Evolutionary conservation across 148 eudicot species (phyloP).

Genomic region (Drosera capensis): DNA sequence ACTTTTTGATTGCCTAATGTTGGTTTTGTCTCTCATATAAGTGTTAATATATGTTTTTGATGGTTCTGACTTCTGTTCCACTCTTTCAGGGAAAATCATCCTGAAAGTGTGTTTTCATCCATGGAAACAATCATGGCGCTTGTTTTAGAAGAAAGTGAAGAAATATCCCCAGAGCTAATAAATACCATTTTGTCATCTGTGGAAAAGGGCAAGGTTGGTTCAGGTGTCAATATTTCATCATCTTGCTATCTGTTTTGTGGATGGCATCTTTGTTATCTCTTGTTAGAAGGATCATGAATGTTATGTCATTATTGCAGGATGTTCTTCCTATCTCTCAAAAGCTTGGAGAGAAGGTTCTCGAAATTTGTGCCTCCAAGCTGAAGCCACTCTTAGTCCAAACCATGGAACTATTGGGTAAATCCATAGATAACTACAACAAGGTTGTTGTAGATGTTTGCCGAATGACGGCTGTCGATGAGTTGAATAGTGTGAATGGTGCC

Average conservation of each 20-base stretch:
- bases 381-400: slow-evolving; percentile 44
- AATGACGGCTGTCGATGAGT: slow-evolving; percentile 7
- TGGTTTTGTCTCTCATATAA: not conserved
- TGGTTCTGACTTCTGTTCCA: slow-evolving; percentile 4
- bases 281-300: not conserved
- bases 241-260: not conserved
- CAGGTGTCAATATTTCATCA: not conserved
- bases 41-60: not conserved
- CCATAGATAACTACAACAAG: slow-evolving; percentile 36
- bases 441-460: slow-evolving; percentile 32
- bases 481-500: slow-evolving; percentile 17
- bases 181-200: slow-evolving; percentile 36
- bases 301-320: slow-evolving; percentile 18
- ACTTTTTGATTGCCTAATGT: not conserved
- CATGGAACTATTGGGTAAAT: slow-evolving; percentile 21
- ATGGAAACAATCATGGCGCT: slow-evolving; percentile 90
- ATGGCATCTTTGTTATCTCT: not conserved
- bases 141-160: slow-evolving; percentile 88
- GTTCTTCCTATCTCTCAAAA: slow-evolving; percentile 38
- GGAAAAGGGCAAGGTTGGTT: slow-evolving; percentile 40
- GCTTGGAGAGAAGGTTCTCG: slow-evolving; percentile 49
- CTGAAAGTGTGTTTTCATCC: slow-evolving; percentile 40
- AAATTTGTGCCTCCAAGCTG: slow-evolving; percentile 38
- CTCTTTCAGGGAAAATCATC: slow-evolving; percentile 52
- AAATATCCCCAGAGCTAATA: slow-evolving; percentile 36